Conservation (phyloP, 2,329 filamentous ascomycete genomes). For the Tolypocladium inflatum region DNA sequence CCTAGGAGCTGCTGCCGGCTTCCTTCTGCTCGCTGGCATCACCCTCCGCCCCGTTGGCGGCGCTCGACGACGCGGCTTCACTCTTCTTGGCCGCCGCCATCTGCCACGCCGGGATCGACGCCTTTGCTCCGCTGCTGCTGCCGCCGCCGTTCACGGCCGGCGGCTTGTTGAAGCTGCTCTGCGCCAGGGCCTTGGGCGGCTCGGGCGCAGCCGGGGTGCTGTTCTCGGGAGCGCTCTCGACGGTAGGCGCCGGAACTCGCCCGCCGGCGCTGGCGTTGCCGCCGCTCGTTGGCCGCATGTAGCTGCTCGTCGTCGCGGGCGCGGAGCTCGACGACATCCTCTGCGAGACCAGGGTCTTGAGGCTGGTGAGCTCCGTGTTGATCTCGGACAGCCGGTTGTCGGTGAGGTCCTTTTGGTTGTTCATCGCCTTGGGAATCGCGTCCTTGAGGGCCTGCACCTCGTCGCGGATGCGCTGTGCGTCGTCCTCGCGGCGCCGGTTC, state of each 20-base stretch:
- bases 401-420: conserved; percentile 76
- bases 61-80: conserved; percentile 14
- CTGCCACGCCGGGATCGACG: conserved; percentile 73
- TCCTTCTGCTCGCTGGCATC: conserved; percentile 5
- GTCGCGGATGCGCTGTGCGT: conserved; percentile 75
- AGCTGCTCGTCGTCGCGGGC: conserved; percentile 11
- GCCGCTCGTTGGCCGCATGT: conserved; percentile 13
- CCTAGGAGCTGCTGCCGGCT: conserved; percentile 1
- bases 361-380: conserved; percentile 76
- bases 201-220: conserved; percentile 16
- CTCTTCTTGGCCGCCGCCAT: conserved; percentile 56
- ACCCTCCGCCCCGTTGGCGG: conserved; percentile 16
- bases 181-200: conserved; percentile 19
- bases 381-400: conserved; percentile 78
- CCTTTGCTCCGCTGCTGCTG: conserved; percentile 35
- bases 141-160: conserved; percentile 15
- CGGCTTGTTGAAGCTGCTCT: conserved; percentile 23
- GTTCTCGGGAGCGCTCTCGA: conserved; percentile 9
- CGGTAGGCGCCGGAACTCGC: conserved; percentile 13
- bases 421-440: conserved; percentile 78
- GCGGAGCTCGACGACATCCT: conserved; percentile 37
- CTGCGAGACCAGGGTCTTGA: conserved; percentile 76
- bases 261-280: conserved; percentile 6
- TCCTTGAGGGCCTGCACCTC: conserved; percentile 78
- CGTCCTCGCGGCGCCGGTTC: conserved; percentile 74